Base-by-base conservation (phyloP, 495 filamentous ascomycete genomes). In the Chaetomium tenue region DNA sequence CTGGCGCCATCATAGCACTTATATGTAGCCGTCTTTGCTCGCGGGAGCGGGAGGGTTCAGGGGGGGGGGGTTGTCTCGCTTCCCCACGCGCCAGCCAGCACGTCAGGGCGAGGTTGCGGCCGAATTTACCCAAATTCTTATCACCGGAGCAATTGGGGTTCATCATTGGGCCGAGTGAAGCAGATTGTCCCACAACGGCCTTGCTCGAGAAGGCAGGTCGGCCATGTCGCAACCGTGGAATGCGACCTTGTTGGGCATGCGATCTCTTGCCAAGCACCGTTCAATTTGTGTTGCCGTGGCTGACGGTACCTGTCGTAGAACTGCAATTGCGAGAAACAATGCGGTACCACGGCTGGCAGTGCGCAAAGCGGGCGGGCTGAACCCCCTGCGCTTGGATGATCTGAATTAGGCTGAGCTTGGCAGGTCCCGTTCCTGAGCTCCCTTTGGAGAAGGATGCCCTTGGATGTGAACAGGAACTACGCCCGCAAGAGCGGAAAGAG, bases 81-180 rank as follows among this genome's bases (percentile, higher is more conserved):
- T 50, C 60, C 68, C 26, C 53, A 50, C 61, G 48, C 33, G 46
- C 40, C 51, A 63, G 33, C 33, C 33, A 37, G 33, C 33, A 55
- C 56, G 56, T 54, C 61, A 50, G 48, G 59, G 42, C 33, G 58
- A 68, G 57, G 66, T 67, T 57, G 67, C 67, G 65, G 63, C 64
- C 66, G 63, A 73, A 73, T 71, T 72, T 70, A 71, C 68, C 72
- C 68, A 72, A 56, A 68, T 50, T 61, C 71, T 70, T 71, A 68
- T 72, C 70, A 44, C 60, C 66, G 47, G 62, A 30, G 44, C 58
- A 56, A 68, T 71, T 70, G 66, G 62, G n/a, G 13, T 39, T 58
- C 22, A 66, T 60, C 66, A 71, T 74, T 72, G 72, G 70, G 37
- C 22, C 46, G 50, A 37, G 54, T 52, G 48, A 40, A 46, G 46